phyloP scores from a whole-genome alignment of 371 early-diverging fungal species.

The Pancytospora philotis region DNA sequence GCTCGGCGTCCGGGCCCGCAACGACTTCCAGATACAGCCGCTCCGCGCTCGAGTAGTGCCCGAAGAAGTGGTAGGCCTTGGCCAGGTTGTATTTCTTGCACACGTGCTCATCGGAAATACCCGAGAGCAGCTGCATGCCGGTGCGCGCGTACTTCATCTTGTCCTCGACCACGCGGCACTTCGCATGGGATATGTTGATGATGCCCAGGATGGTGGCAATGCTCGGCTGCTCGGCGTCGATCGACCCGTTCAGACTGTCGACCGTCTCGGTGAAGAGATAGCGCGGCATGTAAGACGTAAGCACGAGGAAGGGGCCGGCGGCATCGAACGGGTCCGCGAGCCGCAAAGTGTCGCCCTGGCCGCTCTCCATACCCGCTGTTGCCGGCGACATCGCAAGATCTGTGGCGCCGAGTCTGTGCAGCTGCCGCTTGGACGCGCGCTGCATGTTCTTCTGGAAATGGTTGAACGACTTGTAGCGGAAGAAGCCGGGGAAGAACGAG shows the following conservation, averaged over 20 bases:
- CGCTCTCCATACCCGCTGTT: no score
- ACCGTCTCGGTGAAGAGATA: constrained; percentile 10
- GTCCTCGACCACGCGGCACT: constrained; percentile 47
- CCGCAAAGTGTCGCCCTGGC: no score
- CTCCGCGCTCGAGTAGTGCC: constrained; percentile 55
- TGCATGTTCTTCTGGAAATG: constrained; percentile 49
- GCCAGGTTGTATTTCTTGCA: constrained; percentile 54
- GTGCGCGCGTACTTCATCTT: constrained; percentile 46
- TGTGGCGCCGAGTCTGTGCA: no score
- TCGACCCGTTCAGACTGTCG: background rate
- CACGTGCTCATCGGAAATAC: background rate
- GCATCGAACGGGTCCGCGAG: background rate
- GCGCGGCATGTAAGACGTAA: constrained; percentile 18
- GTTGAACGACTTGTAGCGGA: constrained; percentile 29
- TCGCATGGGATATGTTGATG: constrained; percentile 50
- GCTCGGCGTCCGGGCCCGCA: constrained; percentile 17
- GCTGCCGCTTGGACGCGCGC: constrained; percentile 17
- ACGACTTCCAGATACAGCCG: constrained; percentile 39
- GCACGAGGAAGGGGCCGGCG: background rate
- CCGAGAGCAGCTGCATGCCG: constrained; percentile 46
- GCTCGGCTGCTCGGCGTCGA: background rate
- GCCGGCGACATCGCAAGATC: no score
- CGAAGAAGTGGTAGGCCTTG: constrained; percentile 55
- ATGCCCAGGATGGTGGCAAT: background rate
- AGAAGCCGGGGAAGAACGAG: constrained; percentile 36